Evolutionary conservation across 371 early-diverging fungal species (phyloP).

Genomic region (Mortierella sp.): DNA sequence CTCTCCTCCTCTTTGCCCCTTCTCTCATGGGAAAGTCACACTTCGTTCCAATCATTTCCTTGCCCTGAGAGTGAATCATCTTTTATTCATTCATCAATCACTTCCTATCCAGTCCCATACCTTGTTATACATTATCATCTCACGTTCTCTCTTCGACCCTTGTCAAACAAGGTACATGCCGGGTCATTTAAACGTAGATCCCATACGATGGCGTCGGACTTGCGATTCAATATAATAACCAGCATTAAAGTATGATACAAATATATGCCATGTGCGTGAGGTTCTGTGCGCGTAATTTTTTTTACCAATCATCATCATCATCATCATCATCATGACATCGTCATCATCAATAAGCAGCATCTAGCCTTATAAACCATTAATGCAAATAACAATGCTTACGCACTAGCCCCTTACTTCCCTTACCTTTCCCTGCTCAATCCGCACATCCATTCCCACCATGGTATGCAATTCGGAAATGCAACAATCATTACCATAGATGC

Average conservation of each 20-base stretch:
- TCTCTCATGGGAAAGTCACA: slow-evolving; percentile 33
- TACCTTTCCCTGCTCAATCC: too few relatives aligned
- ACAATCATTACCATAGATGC: neutral
- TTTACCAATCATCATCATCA: neutral
- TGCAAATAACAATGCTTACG: too few relatives aligned
- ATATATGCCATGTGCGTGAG: neutral
- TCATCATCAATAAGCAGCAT: neutral
- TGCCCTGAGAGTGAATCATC: slow-evolving; percentile 10
- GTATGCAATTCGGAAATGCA: neutral
- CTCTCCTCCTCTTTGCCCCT: neutral
- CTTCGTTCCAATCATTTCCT: slow-evolving; percentile 19
- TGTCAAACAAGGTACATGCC: too few relatives aligned
- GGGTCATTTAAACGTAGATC: neutral
- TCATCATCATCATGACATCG: neutral
- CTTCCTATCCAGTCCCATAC: neutral
- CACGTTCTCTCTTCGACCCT: too few relatives aligned
- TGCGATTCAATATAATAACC: neutral
- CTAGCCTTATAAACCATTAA: too few relatives aligned
- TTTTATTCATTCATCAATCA: neutral
- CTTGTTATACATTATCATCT: neutral
- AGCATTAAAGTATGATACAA: neutral
- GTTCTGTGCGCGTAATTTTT: neutral
- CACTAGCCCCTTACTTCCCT: too few relatives aligned
- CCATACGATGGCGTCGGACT: neutral
- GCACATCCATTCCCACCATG: neutral